Evolutionary conservation across 441 rosid species (phyloP).

Genomic region (Gossypium schwendimanii): DNA sequence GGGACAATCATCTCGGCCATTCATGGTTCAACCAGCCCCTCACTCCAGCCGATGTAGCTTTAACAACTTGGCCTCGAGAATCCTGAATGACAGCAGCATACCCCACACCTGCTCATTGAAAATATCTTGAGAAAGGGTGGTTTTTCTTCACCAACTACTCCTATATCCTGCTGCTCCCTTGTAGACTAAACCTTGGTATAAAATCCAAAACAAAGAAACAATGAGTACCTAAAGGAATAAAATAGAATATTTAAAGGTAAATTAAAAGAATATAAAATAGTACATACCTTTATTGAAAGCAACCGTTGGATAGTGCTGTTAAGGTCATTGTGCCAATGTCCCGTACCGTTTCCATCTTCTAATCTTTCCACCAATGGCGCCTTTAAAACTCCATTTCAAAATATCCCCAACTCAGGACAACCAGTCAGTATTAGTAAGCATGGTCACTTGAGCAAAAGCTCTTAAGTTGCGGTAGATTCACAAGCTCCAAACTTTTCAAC

Average conservation of each 20-base stretch:
- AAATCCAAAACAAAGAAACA: no score
- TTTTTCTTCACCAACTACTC: no score
- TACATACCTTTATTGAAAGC: neutral
- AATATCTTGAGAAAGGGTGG: no score
- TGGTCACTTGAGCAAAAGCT: slow-evolving; percentile 18
- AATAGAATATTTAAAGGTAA: neutral
- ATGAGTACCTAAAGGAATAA: neutral
- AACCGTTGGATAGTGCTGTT: slow-evolving; percentile 3
- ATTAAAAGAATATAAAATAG: neutral
- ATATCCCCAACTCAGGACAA: slow-evolving; percentile 20
- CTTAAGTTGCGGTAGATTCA: slow-evolving; percentile 10
- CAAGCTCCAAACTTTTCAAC: slow-evolving; percentile 10
- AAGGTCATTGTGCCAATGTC: slow-evolving; percentile 13
- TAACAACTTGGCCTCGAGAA: no score
- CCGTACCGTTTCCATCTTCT: neutral
- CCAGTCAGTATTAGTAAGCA: neutral
- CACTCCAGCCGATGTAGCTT: no score
- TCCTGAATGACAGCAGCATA: no score
- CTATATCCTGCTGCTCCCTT: no score
- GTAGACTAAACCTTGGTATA: no score
- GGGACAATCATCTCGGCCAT: no score
- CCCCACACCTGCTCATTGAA: no score
- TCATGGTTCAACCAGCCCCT: no score
- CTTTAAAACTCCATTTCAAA: neutral
- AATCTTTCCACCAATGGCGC: slow-evolving; percentile 5